Percentiles rank a stretch among this genome's conserved stretches.
phyloP scores from a whole-genome alignment of 495 filamentous ascomycete species.

The Penicillium desertorum region DNA sequence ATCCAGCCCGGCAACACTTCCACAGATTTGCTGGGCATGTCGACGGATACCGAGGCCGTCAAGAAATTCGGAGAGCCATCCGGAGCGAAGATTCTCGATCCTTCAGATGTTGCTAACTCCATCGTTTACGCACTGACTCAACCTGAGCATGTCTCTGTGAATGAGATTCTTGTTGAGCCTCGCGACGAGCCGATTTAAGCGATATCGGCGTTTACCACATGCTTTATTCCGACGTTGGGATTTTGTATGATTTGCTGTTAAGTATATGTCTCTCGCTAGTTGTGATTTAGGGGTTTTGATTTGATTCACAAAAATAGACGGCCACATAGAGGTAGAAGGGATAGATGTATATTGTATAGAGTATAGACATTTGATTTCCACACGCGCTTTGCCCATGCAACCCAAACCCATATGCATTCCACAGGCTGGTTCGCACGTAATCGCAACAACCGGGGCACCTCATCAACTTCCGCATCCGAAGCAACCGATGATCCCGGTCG shows the following conservation, averaged over 20 bases:
- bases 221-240: not conserved
- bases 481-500: not conserved
- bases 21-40: slow-evolving; percentile 63
- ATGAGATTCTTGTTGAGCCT: slow-evolving; percentile 70
- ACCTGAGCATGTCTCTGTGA: slow-evolving; percentile 65
- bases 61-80: slow-evolving; percentile 68
- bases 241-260: slow-evolving; percentile 6
- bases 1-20: slow-evolving; percentile 68
- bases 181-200: slow-evolving; percentile 65
- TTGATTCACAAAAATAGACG: slow-evolving; percentile 4
- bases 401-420: slow-evolving; percentile 2
- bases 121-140: slow-evolving; percentile 65
- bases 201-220: not conserved
- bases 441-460: not conserved
- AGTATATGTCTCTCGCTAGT: slow-evolving; percentile 1
- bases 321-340: slow-evolving; percentile 6
- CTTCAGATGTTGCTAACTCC: slow-evolving; percentile 61
- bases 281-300: slow-evolving; percentile 6
- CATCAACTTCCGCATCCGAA: not conserved
- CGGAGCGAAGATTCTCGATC: slow-evolving; percentile 61
- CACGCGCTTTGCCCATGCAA: slow-evolving; percentile 12
- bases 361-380: slow-evolving; percentile 9
- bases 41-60: slow-evolving; percentile 63
- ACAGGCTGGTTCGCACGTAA: not conserved
- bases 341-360: slow-evolving; percentile 8